Conservation (phyloP, 2,329 filamentous ascomycete genomes). For the Hymenoscyphus occultus region DNA sequence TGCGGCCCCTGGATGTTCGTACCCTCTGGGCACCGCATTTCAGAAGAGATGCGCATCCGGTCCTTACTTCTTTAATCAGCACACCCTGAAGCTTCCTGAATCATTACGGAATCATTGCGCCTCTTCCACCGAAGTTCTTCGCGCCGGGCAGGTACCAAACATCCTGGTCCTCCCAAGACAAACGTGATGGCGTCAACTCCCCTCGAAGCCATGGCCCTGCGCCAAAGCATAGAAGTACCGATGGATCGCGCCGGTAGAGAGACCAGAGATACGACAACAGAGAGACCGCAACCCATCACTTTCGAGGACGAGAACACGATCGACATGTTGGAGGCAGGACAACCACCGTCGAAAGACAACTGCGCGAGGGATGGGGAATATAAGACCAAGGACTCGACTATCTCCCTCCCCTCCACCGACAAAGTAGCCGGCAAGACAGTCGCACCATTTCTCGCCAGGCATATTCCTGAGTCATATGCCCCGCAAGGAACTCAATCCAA, state of each 20-base stretch:
- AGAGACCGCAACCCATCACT: neutral
- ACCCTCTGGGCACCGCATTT: neutral
- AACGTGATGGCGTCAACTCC: slow-evolving; percentile 29
- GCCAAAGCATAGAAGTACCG: slow-evolving; percentile 31
- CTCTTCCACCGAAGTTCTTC: neutral
- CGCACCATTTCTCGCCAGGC: slow-evolving; percentile 77
- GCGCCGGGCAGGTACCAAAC: neutral
- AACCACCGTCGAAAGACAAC: slow-evolving; percentile 30
- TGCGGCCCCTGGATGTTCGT: slow-evolving; percentile 9
- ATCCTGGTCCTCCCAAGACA: slow-evolving; percentile 3
- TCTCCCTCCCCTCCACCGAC: slow-evolving; percentile 30
- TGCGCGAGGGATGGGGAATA: slow-evolving; percentile 25
- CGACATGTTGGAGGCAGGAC: slow-evolving; percentile 17
- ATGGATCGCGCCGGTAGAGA: slow-evolving; percentile 16
- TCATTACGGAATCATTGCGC: neutral
- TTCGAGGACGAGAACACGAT: slow-evolving; percentile 18
- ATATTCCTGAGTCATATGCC: slow-evolving; percentile 87
- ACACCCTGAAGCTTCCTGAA: neutral
- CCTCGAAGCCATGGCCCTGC: slow-evolving; percentile 25
- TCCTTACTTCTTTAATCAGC: neutral
- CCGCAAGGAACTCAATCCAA: slow-evolving; percentile 58
- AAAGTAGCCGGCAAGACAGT: slow-evolving; percentile 34
- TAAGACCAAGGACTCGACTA: slow-evolving; percentile 24
- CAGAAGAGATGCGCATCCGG: neutral
- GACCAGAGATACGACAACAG: slow-evolving; percentile 4